Conservation (phyloP, 345 rosid species). For the Gossypium turneri region DNA sequence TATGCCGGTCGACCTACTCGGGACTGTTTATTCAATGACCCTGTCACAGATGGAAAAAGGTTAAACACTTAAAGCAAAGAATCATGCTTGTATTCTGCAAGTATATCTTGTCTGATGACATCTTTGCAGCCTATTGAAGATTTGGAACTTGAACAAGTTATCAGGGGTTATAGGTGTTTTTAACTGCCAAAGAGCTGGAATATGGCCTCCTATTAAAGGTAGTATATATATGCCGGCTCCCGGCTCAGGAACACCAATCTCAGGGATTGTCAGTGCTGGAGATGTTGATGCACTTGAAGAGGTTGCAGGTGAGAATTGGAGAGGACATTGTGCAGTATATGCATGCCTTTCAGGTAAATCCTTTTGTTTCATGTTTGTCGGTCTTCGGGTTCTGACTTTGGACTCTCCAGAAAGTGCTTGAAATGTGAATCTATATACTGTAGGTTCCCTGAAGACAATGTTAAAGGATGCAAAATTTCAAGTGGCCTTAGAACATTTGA, state of each 20-base stretch:
- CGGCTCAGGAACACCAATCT: constrained; percentile 21
- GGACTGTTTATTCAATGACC: constrained; percentile 57
- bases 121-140: constrained; percentile 49
- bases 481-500: constrained; percentile 34
- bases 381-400: neutral
- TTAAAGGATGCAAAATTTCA: constrained; percentile 29
- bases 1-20: constrained; percentile 56
- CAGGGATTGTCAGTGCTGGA: constrained; percentile 33
- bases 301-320: constrained; percentile 39
- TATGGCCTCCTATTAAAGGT: constrained; percentile 36
- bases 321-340: constrained; percentile 43
- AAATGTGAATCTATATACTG: neutral
- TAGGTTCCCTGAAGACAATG: constrained; percentile 32
- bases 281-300: constrained; percentile 50
- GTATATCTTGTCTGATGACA: neutral
- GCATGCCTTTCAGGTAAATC: constrained; percentile 11
- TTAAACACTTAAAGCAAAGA: constrained; percentile 7
- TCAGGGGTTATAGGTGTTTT: constrained; percentile 49
- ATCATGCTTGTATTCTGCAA: neutral
- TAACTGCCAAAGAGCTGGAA: constrained; percentile 65
- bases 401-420: neutral
- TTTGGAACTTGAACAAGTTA: constrained; percentile 64
- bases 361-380: neutral
- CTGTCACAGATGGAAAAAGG: constrained; percentile 63
- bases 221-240: neutral